phyloP scores from a whole-genome alignment of 2,329 filamentous ascomycete species.

The Colletotrichum sp. region DNA sequence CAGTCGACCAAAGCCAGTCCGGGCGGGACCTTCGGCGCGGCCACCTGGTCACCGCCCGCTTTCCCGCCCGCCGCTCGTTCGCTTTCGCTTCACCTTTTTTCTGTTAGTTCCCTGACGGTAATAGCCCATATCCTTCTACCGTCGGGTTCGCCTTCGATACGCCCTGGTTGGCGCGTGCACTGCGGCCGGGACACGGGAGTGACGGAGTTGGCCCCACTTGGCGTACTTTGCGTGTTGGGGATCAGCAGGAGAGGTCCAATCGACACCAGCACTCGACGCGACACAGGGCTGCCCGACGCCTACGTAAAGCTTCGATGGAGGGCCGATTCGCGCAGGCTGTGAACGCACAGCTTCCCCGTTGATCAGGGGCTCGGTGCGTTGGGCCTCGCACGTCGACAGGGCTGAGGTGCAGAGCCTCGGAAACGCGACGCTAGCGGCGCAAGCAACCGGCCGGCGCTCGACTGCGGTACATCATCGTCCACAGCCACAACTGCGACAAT shows the following conservation, averaged over 20 bases:
- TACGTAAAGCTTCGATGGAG: background rate
- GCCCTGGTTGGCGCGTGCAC: background rate
- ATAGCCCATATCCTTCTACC: background rate
- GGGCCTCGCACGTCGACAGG: background rate
- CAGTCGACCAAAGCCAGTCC: background rate
- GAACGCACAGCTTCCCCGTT: background rate
- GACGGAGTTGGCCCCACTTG: slow-evolving; percentile 15
- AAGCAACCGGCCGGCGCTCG: background rate
- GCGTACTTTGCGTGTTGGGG: background rate
- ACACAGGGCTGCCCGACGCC: background rate
- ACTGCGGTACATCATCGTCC: background rate
- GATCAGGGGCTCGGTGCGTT: background rate
- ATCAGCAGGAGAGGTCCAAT: slow-evolving; percentile 5
- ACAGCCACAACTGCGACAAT: slow-evolving; percentile 8
- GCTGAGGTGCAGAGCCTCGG: slow-evolving; percentile 8
- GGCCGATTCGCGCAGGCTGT: background rate
- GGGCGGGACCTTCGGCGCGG: slow-evolving; percentile 2
- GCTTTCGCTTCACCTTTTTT: background rate
- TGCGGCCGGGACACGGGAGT: slow-evolving; percentile 12
- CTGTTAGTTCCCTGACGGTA: background rate
- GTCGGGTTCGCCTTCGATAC: background rate
- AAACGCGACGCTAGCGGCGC: slow-evolving; percentile 1
- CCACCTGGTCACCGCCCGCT: background rate
- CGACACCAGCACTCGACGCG: background rate
- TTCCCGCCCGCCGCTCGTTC: background rate